Evolutionary conservation across 306 rosid genomes (phyloP), one percentile per base, ranked within the genome.

Genomic region (Oemleria cerasiformis): DNA sequence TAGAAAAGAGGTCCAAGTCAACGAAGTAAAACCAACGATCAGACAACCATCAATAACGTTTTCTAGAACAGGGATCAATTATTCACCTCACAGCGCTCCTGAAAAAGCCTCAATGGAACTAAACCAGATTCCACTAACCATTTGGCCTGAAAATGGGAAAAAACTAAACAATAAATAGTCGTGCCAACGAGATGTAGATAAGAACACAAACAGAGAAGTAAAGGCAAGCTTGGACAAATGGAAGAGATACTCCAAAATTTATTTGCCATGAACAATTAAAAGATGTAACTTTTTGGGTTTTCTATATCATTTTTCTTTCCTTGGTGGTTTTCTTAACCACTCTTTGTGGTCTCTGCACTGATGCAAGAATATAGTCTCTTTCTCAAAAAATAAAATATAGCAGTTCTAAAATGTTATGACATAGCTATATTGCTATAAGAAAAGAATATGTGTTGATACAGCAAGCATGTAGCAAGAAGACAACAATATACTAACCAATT

Each of bases 31-130:
- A 75, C 42, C 61, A 76, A 71, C 20, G 66, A 70, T 19, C 56
- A 34, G 65, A 74, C 30, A 66, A 71, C 14, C 23, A 58, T 40
- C 9, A 36, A 23, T 30, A 58, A 56, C 63, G 36, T 30, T 30
- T 30, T 30, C 36, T 16, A 9, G 39, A 66, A 4, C 23, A 65
- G 64, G 30, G 25, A 68, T 59, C 25, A 74, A 36, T 30, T 66
- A 75, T 41, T 66, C 74, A 94, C 98, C 98, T 94, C 98, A 67
- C 97, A 94, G 40, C 98, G 98, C 81, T 94, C 98, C 62, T 94
- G 98, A 51, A 94, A 86, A 68, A 94, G 86, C 82, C 96, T 86
- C 80, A 91, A 73, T 19, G 97, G 94, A 78, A 94, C 97, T 75
- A 94, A 65, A 53, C 76, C 80, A 72, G 87, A 91, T 67, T 94